These are phyloP conservation scores for Fusarium sororula DNA, from an alignment of 2,329 filamentous ascomycete genomes.

Conservation along the genomic window DNA sequence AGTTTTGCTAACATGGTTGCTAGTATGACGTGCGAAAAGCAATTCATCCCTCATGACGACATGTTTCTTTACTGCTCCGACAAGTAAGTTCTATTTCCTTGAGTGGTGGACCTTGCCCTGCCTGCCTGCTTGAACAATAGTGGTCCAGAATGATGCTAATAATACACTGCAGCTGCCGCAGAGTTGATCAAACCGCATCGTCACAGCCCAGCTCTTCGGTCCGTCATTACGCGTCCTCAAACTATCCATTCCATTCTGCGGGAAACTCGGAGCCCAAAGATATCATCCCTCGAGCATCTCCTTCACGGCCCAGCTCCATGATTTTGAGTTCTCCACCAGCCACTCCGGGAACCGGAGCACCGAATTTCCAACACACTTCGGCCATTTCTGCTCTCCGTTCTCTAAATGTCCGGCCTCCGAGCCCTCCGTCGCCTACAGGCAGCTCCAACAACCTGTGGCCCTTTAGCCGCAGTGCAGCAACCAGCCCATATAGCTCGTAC, in stretches of 20 bases:
- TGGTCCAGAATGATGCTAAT: constrained; percentile 33
- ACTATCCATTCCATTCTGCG: constrained; percentile 56
- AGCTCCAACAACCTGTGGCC: constrained; percentile 61
- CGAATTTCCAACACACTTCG: constrained; percentile 54
- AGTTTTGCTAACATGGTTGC: constrained; percentile 31
- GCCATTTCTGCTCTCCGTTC: constrained; percentile 66
- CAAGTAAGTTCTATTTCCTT: constrained; percentile 56
- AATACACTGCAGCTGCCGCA: constrained; percentile 58
- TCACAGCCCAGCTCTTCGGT: constrained; percentile 42
- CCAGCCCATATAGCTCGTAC: constrained; percentile 64
- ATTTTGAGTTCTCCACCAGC: constrained; percentile 63
- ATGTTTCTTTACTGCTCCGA: constrained; percentile 71
- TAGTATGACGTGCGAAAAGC: constrained; percentile 74
- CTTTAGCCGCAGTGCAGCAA: constrained; percentile 60
- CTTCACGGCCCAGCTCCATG: constrained; percentile 66
- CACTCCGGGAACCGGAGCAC: constrained; percentile 51
- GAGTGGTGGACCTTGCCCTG: constrained; percentile 25
- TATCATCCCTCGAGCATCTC: constrained; percentile 71
- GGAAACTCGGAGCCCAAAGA: constrained; percentile 64
- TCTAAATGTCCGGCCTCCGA: constrained; percentile 62
- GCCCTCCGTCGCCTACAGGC: constrained; percentile 63
- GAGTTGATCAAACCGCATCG: constrained; percentile 58
- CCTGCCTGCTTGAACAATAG: constrained; percentile 7
- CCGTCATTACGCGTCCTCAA: constrained; percentile 47
- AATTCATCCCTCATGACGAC: constrained; percentile 68